phyloP scores from a whole-genome alignment of 1,284 basidiomycete genomes.

The Cryptococcus neoformans region DNA sequence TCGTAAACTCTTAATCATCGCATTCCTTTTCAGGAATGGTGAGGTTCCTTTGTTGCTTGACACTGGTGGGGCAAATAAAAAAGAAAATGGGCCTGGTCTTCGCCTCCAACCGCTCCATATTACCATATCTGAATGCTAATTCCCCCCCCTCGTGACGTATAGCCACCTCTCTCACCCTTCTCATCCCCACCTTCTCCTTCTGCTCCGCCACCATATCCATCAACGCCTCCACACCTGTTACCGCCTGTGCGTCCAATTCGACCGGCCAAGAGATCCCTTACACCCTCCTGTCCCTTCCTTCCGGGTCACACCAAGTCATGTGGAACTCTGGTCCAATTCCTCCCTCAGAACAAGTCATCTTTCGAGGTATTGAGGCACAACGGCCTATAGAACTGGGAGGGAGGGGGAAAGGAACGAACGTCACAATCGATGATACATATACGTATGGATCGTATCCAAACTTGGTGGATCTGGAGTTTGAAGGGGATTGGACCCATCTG shows the following conservation, averaged over 20 bases:
- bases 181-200: constrained; percentile 22
- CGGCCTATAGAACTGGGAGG: constrained; percentile 10
- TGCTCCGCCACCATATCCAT: constrained; percentile 31
- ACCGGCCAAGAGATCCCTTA: constrained; percentile 17
- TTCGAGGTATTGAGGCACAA: constrained; percentile 30
- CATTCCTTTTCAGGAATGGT: neutral
- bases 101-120: too few species aligned
- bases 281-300: constrained; percentile 24
- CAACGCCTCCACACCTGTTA: constrained; percentile 24
- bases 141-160: neutral
- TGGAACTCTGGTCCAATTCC: constrained; percentile 19
- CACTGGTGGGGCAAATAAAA: neutral
- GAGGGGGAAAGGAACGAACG: constrained; percentile 12
- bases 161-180: constrained; percentile 30
- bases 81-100: too few species aligned
- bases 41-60: neutral
- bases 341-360: constrained; percentile 21
- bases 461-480: constrained; percentile 11
- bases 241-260: constrained; percentile 21
- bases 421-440: constrained; percentile 30
- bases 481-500: constrained; percentile 24
- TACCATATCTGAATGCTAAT: too few species aligned
- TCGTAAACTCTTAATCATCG: neutral
- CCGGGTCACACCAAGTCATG: constrained; percentile 22
- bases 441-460: neutral